Conservation (phyloP, 305 asterid species). For the Solanum hybrid region DNA sequence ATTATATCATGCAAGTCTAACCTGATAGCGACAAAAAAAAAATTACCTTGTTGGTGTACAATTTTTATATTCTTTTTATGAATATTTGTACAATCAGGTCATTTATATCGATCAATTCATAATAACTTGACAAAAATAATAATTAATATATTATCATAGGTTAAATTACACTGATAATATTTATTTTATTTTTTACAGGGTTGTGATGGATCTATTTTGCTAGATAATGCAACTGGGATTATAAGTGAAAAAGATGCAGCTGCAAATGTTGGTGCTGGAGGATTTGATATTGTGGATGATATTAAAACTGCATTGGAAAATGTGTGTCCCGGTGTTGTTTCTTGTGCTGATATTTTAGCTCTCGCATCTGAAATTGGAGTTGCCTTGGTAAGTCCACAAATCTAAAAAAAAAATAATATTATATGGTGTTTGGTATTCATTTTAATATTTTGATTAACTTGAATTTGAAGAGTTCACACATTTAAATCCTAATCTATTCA, state of each 20-base stretch:
- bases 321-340: constrained; percentile 42
- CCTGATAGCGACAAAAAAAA: background rate
- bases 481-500: background rate
- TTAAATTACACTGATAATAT: background rate
- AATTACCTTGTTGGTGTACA: background rate
- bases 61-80: background rate
- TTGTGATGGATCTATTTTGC: constrained; percentile 24
- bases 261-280: constrained; percentile 6
- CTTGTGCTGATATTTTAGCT: constrained; percentile 70
- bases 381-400: constrained; percentile 25
- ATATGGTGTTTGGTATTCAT: background rate
- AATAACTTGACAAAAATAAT: background rate
- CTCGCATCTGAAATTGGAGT: constrained; percentile 69
- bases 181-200: constrained; percentile 8
- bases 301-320: constrained; percentile 23
- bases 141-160: background rate
- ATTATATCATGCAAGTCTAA: background rate
- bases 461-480: background rate
- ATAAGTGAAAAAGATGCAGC: constrained; percentile 12
- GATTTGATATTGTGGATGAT: constrained; percentile 16
- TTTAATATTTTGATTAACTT: background rate
- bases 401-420: background rate
- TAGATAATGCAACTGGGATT: constrained; percentile 17
- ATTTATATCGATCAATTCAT: background rate
- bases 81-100: background rate